Evolutionary conservation across 495 filamentous ascomycete genomes (phyloP).

Genomic region (Penicillium goetzii): DNA sequence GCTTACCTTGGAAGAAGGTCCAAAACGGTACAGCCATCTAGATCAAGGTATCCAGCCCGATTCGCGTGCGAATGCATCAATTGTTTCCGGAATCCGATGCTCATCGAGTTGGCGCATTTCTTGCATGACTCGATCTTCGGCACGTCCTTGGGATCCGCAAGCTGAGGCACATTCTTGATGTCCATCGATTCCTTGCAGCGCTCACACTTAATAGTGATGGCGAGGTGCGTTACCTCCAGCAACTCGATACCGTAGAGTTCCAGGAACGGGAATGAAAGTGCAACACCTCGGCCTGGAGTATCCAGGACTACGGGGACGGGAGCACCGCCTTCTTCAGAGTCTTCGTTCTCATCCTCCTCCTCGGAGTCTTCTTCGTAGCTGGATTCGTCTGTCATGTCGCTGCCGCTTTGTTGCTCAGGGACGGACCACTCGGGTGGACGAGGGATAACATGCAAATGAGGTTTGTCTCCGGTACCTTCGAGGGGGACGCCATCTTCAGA

Average conservation of each 20-base stretch:
- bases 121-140: constrained; percentile 61
- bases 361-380: constrained; percentile 34
- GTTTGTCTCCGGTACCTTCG: constrained; percentile 47
- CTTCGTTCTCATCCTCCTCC: constrained; percentile 50
- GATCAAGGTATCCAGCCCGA: constrained; percentile 82
- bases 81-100: constrained; percentile 72
- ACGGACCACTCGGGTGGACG: constrained; percentile 81
- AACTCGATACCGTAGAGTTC: constrained; percentile 84
- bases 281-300: constrained; percentile 65
- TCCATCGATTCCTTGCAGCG: constrained; percentile 81
- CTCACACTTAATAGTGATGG: constrained; percentile 77
- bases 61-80: constrained; percentile 76
- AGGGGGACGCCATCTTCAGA: constrained; percentile 12
- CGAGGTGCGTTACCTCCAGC: constrained; percentile 70
- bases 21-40: constrained; percentile 74
- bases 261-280: constrained; percentile 80
- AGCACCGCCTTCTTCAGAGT: constrained; percentile 41
- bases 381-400: constrained; percentile 39
- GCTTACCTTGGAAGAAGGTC: constrained; percentile 78
- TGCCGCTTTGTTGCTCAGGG: constrained; percentile 42
- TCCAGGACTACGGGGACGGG: constrained; percentile 39
- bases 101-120: constrained; percentile 74
- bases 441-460: constrained; percentile 76
- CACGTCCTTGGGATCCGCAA: constrained; percentile 42
- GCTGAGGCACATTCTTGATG: constrained; percentile 64